Conservation (phyloP, 129 eudicot species). For the Flaveria trinervia region DNA sequence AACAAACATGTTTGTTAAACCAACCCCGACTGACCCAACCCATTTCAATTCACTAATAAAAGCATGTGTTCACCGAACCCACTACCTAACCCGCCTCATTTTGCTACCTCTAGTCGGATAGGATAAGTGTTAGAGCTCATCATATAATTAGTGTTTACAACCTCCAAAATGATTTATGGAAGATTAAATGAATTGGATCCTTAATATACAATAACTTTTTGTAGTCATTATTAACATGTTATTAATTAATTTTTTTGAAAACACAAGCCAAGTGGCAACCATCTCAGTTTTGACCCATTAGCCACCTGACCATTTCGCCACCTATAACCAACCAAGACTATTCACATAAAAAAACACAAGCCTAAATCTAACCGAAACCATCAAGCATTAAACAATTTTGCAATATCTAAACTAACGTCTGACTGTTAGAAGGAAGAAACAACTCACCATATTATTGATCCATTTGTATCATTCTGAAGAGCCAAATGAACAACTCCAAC, state of each 20-base stretch:
- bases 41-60: neutral
- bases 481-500: slow-evolving; percentile 87
- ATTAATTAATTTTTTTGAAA: neutral
- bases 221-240: neutral
- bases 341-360: neutral
- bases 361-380: neutral
- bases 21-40: neutral
- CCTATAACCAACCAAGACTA: neutral
- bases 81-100: neutral
- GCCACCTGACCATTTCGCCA: neutral
- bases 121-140: neutral
- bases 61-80: neutral
- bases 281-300: neutral
- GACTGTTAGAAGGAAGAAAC: slow-evolving; percentile 21
- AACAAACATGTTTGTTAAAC: neutral
- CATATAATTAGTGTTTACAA: neutral
- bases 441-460: slow-evolving; percentile 67
- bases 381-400: neutral
- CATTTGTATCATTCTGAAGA: slow-evolving; percentile 76
- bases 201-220: neutral
- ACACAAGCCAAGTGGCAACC: neutral
- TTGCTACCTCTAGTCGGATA: neutral
- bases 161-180: neutral
- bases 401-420: neutral
- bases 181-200: neutral